These are phyloP conservation scores for Komagataella mondaviorum DNA, from an alignment of 805 yeast genomes.

Conservation along the genomic window DNA sequence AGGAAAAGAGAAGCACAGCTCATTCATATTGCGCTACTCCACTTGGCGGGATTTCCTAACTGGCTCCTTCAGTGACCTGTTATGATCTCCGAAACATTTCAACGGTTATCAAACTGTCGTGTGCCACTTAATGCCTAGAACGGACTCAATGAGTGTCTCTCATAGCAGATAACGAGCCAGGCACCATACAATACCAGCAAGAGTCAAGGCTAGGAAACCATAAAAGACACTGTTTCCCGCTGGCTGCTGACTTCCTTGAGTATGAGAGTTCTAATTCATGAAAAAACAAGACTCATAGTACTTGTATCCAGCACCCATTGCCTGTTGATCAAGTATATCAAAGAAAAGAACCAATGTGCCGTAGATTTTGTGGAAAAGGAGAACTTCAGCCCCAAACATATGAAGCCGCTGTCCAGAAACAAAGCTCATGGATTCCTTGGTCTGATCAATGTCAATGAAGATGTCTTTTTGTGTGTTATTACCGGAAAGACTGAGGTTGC, in stretches of 20 bases:
- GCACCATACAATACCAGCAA: not conserved
- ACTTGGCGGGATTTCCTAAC: too few species aligned
- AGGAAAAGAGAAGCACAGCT: not conserved
- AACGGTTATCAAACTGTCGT: not conserved
- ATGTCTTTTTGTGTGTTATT: constrained; percentile 66
- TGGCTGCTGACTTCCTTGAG: not conserved
- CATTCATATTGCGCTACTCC: too few species aligned
- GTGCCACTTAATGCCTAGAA: not conserved
- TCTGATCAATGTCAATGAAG: constrained; percentile 51
- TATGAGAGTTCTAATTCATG: constrained; percentile 24
- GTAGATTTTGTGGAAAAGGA: constrained; percentile 32
- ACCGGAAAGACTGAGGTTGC: constrained; percentile 73
- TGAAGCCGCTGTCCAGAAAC: constrained; percentile 26
- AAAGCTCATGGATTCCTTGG: constrained; percentile 67
- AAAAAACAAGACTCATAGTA: constrained; percentile 25
- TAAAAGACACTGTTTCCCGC: not conserved
- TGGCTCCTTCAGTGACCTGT: too few species aligned
- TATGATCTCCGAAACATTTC: too few species aligned
- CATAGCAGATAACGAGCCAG: not conserved
- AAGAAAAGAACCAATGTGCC: constrained; percentile 24
- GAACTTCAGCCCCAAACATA: constrained; percentile 22
- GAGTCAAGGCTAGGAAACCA: not conserved
- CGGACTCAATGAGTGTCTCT: not conserved
- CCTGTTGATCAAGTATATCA: constrained; percentile 29
- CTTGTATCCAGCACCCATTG: constrained; percentile 29